phyloP scores from a whole-genome alignment of 2,329 filamentous ascomycete genomes.

The Cordyceps farinosa region DNA sequence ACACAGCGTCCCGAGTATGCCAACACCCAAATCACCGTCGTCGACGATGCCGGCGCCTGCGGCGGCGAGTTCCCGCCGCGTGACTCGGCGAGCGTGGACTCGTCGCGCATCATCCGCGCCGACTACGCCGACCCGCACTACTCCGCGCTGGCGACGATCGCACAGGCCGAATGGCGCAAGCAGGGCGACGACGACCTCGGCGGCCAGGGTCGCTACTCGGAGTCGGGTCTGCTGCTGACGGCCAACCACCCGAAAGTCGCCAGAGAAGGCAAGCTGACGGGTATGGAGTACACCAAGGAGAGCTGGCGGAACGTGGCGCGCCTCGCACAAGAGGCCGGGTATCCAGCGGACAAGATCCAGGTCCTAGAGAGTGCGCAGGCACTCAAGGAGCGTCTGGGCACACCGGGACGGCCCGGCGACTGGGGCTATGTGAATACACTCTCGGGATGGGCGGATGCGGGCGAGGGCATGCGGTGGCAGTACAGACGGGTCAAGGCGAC shows the following conservation, averaged over 20 bases:
- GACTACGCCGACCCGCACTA: slow-evolving; percentile 85
- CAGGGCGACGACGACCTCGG: slow-evolving; percentile 53
- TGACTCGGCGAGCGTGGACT: slow-evolving; percentile 60
- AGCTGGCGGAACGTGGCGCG: slow-evolving; percentile 59
- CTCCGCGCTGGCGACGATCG: slow-evolving; percentile 65
- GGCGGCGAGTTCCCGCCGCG: slow-evolving; percentile 54
- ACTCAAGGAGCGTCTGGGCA: slow-evolving; percentile 44
- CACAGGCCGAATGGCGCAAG: slow-evolving; percentile 67
- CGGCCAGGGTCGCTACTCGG: slow-evolving; percentile 63
- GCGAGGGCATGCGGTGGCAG: slow-evolving; percentile 64
- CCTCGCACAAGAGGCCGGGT: slow-evolving; percentile 40
- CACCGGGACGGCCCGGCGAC: slow-evolving; percentile 52
- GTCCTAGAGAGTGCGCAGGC: slow-evolving; percentile 43
- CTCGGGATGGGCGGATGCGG: slow-evolving; percentile 79
- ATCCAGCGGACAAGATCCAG: slow-evolving; percentile 37
- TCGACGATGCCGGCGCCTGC: slow-evolving; percentile 48
- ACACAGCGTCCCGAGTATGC: slow-evolving; percentile 56
- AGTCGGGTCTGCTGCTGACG: slow-evolving; percentile 65
- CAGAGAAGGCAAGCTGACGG: slow-evolving; percentile 37
- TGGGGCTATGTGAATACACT: slow-evolving; percentile 71
- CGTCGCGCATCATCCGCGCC: slow-evolving; percentile 60
- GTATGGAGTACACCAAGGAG: slow-evolving; percentile 55
- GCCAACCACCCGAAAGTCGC: slow-evolving; percentile 42
- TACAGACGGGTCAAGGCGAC: slow-evolving; percentile 51
- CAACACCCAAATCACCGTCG: slow-evolving; percentile 52